Evolutionary conservation across 768 basidiomycete species (phyloP), one percentile per base, ranked within the genome.

Genomic region (Pleurotus djamor): DNA sequence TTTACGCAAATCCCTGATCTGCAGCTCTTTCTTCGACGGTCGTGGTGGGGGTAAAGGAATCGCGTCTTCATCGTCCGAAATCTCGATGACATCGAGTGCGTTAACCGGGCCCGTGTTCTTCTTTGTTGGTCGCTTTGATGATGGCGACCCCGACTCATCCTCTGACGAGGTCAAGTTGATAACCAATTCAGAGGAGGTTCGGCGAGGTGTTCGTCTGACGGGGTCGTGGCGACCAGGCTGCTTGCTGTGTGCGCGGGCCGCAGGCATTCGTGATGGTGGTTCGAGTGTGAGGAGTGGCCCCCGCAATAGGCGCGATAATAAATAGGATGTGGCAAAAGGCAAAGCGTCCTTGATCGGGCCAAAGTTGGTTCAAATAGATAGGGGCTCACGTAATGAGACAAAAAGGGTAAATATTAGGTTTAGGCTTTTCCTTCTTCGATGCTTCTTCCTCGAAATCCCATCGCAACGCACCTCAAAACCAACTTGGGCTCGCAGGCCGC

Each of bases 11-110:
- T 75, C 71, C 13, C 66, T 62, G 58, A 73, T 66, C 17, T 66
- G 62, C 59, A 71, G 57, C 6, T 69, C 34, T 33, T 69, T 64
- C 33, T 60, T 54, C 41, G 58, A 48, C 32, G 67, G 58, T 52
- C 61, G 47, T 44, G 37, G 51, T 44, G n/a, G 45, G 44, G 51
- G 58, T 7, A 59, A 45, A 12, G 63, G 64, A 10, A 60, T 48
- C 6, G 57, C 47, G 33, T 61, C 60, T 4, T 83, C 84, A 13
- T 86, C 84, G 32, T 82, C 82, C n/a, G 83, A 73, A 35, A 77
- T 65, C 56, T 72, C 63, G 56, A 73, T 71, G 50, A 74, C 62
- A 38, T 68, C 66, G 28, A 60, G 64, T 5, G 63, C 34, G 6
- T 63, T n/a, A 32, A 33, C 10, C 17, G 34, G 32, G 45, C 48